Base-by-base conservation (phyloP, 2,329 filamentous ascomycete species). In the Penicillium crustosum region DNA sequence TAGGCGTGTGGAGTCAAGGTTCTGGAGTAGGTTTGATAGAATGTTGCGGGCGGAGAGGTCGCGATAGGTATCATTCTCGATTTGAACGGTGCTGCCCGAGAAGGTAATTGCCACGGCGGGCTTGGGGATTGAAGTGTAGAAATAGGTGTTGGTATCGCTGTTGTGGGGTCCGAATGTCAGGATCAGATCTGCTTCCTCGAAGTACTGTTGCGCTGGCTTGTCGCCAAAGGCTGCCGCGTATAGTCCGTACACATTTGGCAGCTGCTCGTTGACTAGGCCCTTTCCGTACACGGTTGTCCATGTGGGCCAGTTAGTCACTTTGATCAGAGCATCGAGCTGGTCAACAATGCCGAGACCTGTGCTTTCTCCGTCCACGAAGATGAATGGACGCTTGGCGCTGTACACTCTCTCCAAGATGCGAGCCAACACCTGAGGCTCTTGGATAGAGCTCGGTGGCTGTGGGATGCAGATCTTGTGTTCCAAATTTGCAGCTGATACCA, bases 21-120 rank as follows among this genome's bases (percentile, higher is more conserved):
- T 80, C 12, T 86, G 76, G 31, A 87, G 82, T 23, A 96, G 74
- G 71, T 90, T 90, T 59, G 81, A 82, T 35, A 97, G 81, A 19
- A 96, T 89, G 49, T 89, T 87, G 59, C 86, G 86, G 87, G 94
- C 93, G 59, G 86, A 82, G 9, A 94, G 82, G 47, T 87, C 86
- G 0, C 89, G 89, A 71, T 93, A 95, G 64, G 89, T 86, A 0
- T 89, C 90, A 74, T 91, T 91, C 52, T 88, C 82, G 44, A 96
- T 89, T 53, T 85, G 84, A 66, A 89, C 86, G 64, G 86, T 83
- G 59, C 84, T 86, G 70, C 86, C 89, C 76, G 94, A 89, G 68
- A 96, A 87, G 65, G 93, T 89, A 68, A 96, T 91, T 2, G 88
- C 89, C 61, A 87, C 87, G 50, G 93, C 83, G 68, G 90, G 86